Conservation (phyloP, 805 yeast genomes). For the Candida mattraensis region DNA sequence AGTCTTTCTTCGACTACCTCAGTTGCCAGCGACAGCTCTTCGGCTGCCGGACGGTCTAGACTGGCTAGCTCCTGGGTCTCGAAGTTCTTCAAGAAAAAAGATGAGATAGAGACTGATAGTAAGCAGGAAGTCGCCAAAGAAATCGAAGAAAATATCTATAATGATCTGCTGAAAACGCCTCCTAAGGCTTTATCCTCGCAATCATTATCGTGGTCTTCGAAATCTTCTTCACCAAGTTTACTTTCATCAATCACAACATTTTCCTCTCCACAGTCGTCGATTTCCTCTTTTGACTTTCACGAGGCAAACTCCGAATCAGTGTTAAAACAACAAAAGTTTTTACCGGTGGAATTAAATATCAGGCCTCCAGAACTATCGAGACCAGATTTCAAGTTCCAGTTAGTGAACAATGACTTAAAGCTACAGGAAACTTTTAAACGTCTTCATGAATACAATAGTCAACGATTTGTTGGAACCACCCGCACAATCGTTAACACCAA, state of each 20-base stretch:
- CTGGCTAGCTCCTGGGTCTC: slow-evolving; percentile 26
- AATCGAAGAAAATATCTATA: slow-evolving; percentile 2
- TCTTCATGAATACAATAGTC: slow-evolving; percentile 18
- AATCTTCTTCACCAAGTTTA: slow-evolving; percentile 32
- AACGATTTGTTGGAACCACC: slow-evolving; percentile 12
- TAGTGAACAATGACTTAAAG: slow-evolving; percentile 27
- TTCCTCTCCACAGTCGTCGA: slow-evolving; percentile 32
- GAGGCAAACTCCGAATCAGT: slow-evolving; percentile 13
- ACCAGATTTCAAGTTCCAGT: slow-evolving; percentile 27
- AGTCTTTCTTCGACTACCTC: slow-evolving; percentile 13
- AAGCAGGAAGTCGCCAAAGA: slow-evolving; percentile 3
- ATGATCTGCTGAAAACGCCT: slow-evolving; percentile 14
- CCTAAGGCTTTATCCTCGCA: slow-evolving; percentile 23
- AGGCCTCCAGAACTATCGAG: slow-evolving; percentile 24
- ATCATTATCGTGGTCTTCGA: slow-evolving; percentile 27
- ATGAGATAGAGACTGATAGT: slow-evolving; percentile 3
- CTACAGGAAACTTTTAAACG: slow-evolving; percentile 15
- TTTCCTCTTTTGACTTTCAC: slow-evolving; percentile 23
- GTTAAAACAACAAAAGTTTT: slow-evolving; percentile 11
- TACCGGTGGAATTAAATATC: slow-evolving; percentile 46
- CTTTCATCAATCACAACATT: slow-evolving; percentile 25
- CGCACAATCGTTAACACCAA: slow-evolving; percentile 7
- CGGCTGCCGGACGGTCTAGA: slow-evolving; percentile 12
- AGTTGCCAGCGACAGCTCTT: slow-evolving; percentile 5
- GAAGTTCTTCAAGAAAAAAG: slow-evolving; percentile 27